Evolutionary conservation across 495 filamentous ascomycete species (phyloP), one percentile per base, ranked within the genome.

Genomic region (Penicillium lividum): DNA sequence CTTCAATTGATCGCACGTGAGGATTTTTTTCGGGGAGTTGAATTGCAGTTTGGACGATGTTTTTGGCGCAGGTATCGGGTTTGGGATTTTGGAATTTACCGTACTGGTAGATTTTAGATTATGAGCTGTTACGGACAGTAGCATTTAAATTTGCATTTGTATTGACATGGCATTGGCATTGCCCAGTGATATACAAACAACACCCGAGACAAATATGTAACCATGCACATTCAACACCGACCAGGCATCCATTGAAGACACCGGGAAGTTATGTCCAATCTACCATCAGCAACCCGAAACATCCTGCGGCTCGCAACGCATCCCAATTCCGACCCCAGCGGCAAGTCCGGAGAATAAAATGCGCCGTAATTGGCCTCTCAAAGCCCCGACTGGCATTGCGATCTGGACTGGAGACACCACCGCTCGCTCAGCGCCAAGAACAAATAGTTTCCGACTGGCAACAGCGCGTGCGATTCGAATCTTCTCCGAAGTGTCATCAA

Each of bases 401-500:
- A 80, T 82, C 61, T 86, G 81, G 81, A 73, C 82, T 64, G 82
- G 80, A 77, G 48, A 38, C 38, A 56, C 59, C 56, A 42, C 47
- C 54, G 38, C 34, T 15, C 43, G 28, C 54, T 42, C 56, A 54
- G 16, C 27, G 27, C 34, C 51, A 38, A 30, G 34, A 16, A 40
- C 2, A 13, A 15, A 43, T 38, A 16, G 30, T 31, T 42, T 44
- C 27, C 36, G 18, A 30, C 51, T 44, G 18, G 51, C 25, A 15
- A 42, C 34, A 52, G 18, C 36, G 36, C 22, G 29, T 27, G 50
- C 15, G n/a, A 38, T 27, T 31, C 7, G 10, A 0, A 30, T 33
- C 34, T 9, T 45, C 42, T 10, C 42, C 22, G 2, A 22, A 22
- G 22, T 1, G 2, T 22, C 2, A 22, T 22, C 1, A 44, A 33